Conservation (phyloP, 192 early-diverging fungal species). For the Entomortierella chlamydospora region DNA sequence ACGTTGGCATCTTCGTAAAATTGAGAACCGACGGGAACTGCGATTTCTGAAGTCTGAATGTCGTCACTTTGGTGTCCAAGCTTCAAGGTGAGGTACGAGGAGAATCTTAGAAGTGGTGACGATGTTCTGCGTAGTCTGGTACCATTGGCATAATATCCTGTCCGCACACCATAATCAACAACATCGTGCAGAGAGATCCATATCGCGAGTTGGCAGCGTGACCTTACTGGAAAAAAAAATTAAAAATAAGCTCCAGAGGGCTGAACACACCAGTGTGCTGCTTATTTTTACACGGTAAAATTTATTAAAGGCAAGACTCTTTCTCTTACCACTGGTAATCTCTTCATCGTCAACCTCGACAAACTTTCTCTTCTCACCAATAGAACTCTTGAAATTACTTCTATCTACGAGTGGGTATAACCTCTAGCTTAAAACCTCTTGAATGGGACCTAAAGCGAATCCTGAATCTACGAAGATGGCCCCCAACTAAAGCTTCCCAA, state of each 20-base stretch:
- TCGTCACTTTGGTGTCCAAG: not conserved
- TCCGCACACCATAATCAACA: conserved; percentile 10
- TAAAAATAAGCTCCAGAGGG: not conserved
- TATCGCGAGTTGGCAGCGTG: conserved; percentile 44
- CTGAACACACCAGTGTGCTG: not conserved
- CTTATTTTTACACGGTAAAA: no score
- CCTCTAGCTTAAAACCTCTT: no score
- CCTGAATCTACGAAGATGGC: no score
- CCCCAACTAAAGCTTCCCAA: no score
- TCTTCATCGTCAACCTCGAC: no score
- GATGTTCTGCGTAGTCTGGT: conserved; percentile 7
- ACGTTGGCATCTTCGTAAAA: conserved; percentile 30
- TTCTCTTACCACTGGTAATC: no score
- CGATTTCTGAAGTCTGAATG: not conserved
- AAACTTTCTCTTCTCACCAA: no score
- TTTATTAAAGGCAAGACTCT: no score
- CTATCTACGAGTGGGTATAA: no score
- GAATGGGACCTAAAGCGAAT: no score
- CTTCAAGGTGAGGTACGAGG: not conserved
- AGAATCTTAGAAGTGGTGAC: not conserved
- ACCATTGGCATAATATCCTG: conserved; percentile 45
- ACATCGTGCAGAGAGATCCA: conserved; percentile 16
- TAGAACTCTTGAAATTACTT: no score
- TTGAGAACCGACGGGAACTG: conserved; percentile 1
- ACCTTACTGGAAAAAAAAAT: conserved; percentile 8